Percentiles rank a stretch among this genome's conserved stretches.
These are phyloP conservation scores for Melanogaster broomeanus DNA, from an alignment of 768 basidiomycete genomes.

Conservation along the genomic window DNA sequence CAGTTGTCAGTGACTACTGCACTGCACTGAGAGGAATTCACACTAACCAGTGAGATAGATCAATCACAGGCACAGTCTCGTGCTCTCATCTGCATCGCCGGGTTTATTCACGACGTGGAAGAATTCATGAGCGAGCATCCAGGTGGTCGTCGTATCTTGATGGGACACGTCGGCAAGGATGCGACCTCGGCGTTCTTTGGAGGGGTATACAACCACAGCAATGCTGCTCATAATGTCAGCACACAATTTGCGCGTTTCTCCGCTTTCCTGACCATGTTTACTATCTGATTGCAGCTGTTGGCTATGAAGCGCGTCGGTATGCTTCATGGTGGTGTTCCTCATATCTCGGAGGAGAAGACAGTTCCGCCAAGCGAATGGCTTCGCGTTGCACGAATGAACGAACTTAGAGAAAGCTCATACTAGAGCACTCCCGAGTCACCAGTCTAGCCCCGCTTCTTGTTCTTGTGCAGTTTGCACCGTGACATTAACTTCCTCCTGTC, in stretches of 20 bases:
- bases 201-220: conserved; percentile 60
- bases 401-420: neutral
- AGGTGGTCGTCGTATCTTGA: conserved; percentile 57
- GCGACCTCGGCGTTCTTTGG: conserved; percentile 50
- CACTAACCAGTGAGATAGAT: conserved; percentile 36
- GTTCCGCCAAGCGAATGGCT: conserved; percentile 43
- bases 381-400: conserved; percentile 27
- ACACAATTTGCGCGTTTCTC: neutral
- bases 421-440: neutral
- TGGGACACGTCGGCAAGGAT: conserved; percentile 43
- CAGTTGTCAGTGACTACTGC: conserved; percentile 50
- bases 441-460: too few species aligned
- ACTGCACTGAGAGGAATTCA: neutral
- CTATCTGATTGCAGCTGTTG: conserved; percentile 39
- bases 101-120: conserved; percentile 79
- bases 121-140: conserved; percentile 71
- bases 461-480: too few species aligned
- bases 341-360: conserved; percentile 25
- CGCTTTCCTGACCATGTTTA: neutral
- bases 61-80: conserved; percentile 61
- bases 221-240: conserved; percentile 54
- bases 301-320: conserved; percentile 70
- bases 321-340: conserved; percentile 48
- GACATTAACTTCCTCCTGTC: too few species aligned
- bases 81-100: conserved; percentile 66